phyloP scores from a whole-genome alignment of 1,284 basidiomycete species.

The Neotropicomus parvogracilis region DNA sequence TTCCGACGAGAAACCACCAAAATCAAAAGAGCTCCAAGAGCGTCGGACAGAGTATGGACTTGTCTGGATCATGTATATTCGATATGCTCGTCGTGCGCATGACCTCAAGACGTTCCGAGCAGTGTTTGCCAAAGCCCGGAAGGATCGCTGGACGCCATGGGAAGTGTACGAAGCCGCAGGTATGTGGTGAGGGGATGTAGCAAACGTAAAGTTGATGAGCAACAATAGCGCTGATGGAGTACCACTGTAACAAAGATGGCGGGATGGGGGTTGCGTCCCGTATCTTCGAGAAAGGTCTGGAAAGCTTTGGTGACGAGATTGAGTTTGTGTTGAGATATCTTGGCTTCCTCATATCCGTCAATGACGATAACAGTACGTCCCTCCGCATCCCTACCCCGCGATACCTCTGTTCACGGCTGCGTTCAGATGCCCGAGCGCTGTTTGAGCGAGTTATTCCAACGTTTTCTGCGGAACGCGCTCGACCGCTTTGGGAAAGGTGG shows the following conservation, averaged over 20 bases:
- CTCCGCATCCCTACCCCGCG: neutral
- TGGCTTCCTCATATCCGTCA: constrained; percentile 89
- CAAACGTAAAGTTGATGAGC: constrained; percentile 9
- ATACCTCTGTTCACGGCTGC: constrained; percentile 1
- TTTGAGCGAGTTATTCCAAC: constrained; percentile 86
- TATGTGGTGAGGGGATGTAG: constrained; percentile 37
- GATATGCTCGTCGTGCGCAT: constrained; percentile 50
- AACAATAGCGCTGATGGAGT: constrained; percentile 84
- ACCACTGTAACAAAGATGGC: constrained; percentile 85
- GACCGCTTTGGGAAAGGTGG: constrained; percentile 94
- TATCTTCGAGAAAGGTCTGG: constrained; percentile 94
- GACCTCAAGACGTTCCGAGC: constrained; percentile 68
- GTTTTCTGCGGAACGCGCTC: constrained; percentile 77
- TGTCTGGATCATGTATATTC: constrained; percentile 87
- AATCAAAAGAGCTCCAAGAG: constrained; percentile 55
- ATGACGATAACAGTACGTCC: constrained; percentile 87
- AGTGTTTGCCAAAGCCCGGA: constrained; percentile 83
- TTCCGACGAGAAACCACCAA: constrained; percentile 46
- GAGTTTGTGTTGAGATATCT: constrained; percentile 89
- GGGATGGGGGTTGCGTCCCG: constrained; percentile 75
- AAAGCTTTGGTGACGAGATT: constrained; percentile 78
- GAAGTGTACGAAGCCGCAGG: constrained; percentile 92
- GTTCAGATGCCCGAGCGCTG: constrained; percentile 85
- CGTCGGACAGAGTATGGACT: constrained; percentile 64
- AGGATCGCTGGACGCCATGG: constrained; percentile 85